Evolutionary conservation across 345 rosid species (phyloP).

Genomic region (thale cress (Arabidopsis thaliana)): DNA sequence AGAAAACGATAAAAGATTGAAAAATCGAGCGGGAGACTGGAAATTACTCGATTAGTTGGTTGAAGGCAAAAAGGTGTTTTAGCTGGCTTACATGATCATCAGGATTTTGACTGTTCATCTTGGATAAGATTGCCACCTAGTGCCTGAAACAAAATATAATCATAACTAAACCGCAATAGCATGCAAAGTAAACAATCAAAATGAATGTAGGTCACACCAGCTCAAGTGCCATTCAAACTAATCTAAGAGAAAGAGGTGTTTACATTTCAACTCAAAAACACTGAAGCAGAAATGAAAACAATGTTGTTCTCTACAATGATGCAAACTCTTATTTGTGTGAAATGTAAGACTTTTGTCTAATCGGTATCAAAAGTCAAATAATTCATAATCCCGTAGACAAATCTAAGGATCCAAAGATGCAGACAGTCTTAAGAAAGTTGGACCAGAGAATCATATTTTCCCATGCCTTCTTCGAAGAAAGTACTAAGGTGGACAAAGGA

Average conservation of each 20-base stretch:
- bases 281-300: not conserved
- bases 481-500: constrained; percentile 1
- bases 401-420: constrained; percentile 18
- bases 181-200: constrained; percentile 2
- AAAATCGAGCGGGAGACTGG: not conserved
- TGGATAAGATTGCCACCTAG: constrained; percentile 34
- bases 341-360: not conserved
- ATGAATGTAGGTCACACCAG: not conserved
- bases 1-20: constrained; percentile 11
- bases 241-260: too few species aligned
- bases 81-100: constrained; percentile 60
- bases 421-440: constrained; percentile 1
- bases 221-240: not conserved
- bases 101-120: constrained; percentile 65
- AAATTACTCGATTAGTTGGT: not conserved
- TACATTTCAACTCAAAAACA: too few species aligned
- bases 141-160: constrained; percentile 29
- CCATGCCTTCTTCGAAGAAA: constrained; percentile 14
- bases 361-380: not conserved
- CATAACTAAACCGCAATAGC: not conserved
- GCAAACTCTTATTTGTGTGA: constrained; percentile 6
- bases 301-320: not conserved
- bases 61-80: constrained; percentile 5
- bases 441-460: constrained; percentile 23
- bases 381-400: not conserved